These are phyloP conservation scores for Chytriomyces confervae DNA, from an alignment of 192 early-diverging fungal species.

Conservation along the genomic window DNA sequence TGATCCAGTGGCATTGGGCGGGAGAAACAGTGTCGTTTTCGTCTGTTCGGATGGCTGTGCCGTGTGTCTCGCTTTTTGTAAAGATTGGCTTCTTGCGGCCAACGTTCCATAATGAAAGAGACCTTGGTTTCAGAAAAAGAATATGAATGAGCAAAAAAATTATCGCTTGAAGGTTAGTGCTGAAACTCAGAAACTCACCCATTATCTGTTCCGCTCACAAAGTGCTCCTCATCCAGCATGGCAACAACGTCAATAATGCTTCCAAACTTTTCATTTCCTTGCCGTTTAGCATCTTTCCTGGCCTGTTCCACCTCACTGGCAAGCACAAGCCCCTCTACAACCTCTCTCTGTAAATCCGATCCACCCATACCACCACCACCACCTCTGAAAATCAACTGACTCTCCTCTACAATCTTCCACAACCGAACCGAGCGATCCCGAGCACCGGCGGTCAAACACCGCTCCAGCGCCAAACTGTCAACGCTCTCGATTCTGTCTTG, in stretches of 20 bases:
- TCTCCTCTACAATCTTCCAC: constrained; percentile 96
- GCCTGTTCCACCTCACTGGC: constrained; percentile 31
- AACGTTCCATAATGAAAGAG: constrained; percentile 91
- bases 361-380: constrained; percentile 54
- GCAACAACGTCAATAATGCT: constrained; percentile 84
- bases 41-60: constrained; percentile 34
- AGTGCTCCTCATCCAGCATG: constrained; percentile 92
- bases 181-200: constrained; percentile 55
- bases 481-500: constrained; percentile 88
- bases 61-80: constrained; percentile 77
- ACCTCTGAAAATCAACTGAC: constrained; percentile 89
- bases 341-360: constrained; percentile 45
- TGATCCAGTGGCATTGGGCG: constrained; percentile 77
- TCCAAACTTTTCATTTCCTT: constrained; percentile 37
- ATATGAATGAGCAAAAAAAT: not conserved
- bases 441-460: constrained; percentile 87
- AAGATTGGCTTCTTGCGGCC: constrained; percentile 93
- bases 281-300: constrained; percentile 45
- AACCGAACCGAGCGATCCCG: constrained; percentile 88
- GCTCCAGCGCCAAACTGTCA: constrained; percentile 82
- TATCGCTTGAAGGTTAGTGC: not conserved
- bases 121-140: constrained; percentile 51
- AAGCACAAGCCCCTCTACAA: constrained; percentile 50
- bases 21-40: constrained; percentile 18
- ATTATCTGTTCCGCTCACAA: constrained; percentile 89